Conservation (phyloP, 2,329 filamentous ascomycete species). For the Pestalotiopsis sp. region DNA sequence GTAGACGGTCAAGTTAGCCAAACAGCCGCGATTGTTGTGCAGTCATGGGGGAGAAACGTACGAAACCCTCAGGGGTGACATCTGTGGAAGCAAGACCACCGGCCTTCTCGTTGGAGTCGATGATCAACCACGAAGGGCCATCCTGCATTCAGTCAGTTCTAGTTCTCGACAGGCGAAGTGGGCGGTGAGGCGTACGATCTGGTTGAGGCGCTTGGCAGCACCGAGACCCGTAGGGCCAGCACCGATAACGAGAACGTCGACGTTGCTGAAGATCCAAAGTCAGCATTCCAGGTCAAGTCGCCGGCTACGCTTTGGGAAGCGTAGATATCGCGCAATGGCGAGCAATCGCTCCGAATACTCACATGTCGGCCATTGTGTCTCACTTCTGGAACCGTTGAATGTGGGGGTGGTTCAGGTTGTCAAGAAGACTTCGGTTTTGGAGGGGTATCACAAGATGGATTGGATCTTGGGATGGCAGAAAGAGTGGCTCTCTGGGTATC, state of each 20-base stretch:
- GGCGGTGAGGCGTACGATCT: slow-evolving; percentile 70
- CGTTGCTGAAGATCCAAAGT: slow-evolving; percentile 60
- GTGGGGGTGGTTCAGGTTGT: background rate
- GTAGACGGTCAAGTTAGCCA: background rate
- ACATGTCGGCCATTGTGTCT: slow-evolving; percentile 15
- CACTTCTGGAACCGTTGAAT: slow-evolving; percentile 5
- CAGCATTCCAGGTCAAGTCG: background rate
- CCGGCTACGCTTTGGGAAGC: background rate
- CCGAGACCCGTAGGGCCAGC: slow-evolving; percentile 96
- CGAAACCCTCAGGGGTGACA: slow-evolving; percentile 92
- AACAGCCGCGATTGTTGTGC: background rate
- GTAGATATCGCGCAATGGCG: background rate
- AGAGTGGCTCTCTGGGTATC: slow-evolving; percentile 2
- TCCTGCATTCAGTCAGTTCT: slow-evolving; percentile 58
- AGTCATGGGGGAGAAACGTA: slow-evolving; percentile 55
- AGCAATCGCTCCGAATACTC: slow-evolving; percentile 3
- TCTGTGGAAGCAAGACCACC: slow-evolving; percentile 97
- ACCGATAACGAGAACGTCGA: slow-evolving; percentile 97
- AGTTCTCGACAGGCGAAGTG: slow-evolving; percentile 21
- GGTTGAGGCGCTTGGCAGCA: slow-evolving; percentile 96
- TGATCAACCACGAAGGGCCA: slow-evolving; percentile 91
- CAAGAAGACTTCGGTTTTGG: background rate
- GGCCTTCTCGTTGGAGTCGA: slow-evolving; percentile 88
- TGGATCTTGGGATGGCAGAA: slow-evolving; percentile 5
- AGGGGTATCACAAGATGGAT: background rate